Evolutionary conservation across 495 filamentous ascomycete species (phyloP).

Genomic region (Neurospora sp.): DNA sequence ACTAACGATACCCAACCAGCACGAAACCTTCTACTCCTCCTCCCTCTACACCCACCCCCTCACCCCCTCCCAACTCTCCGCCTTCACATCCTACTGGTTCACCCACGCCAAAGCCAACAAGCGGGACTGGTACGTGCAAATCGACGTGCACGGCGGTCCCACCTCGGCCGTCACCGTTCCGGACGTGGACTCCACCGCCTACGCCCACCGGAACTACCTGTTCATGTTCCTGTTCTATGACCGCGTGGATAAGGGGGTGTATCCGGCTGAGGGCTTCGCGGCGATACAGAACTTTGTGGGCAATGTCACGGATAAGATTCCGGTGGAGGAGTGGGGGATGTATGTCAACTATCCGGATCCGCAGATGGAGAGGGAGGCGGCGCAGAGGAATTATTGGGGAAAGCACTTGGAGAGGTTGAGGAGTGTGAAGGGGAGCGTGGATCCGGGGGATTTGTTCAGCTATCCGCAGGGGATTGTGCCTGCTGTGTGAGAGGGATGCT

Average conservation of each 20-base stretch:
- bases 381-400: constrained; percentile 43
- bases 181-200: constrained; percentile 22
- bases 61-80: constrained; percentile 23
- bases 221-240: constrained; percentile 37
- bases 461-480: constrained; percentile 38
- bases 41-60: constrained; percentile 29
- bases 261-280: constrained; percentile 22
- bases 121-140: constrained; percentile 36
- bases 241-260: constrained; percentile 22
- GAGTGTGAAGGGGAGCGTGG: constrained; percentile 45
- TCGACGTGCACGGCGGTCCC: constrained; percentile 37
- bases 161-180: constrained; percentile 27
- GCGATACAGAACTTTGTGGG: constrained; percentile 29
- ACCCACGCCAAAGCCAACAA: constrained; percentile 29
- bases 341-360: constrained; percentile 40
- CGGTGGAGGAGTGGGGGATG: constrained; percentile 26
- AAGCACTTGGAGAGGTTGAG: constrained; percentile 41
- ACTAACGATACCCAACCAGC: constrained; percentile 20
- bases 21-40: constrained; percentile 37
- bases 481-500: neutral
- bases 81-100: constrained; percentile 36
- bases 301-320: constrained; percentile 23
- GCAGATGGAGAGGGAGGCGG: constrained; percentile 25
- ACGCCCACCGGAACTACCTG: constrained; percentile 35
- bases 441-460: constrained; percentile 50